Conservation (phyloP, 495 filamentous ascomycete species). For the Penicillium manginii region DNA sequence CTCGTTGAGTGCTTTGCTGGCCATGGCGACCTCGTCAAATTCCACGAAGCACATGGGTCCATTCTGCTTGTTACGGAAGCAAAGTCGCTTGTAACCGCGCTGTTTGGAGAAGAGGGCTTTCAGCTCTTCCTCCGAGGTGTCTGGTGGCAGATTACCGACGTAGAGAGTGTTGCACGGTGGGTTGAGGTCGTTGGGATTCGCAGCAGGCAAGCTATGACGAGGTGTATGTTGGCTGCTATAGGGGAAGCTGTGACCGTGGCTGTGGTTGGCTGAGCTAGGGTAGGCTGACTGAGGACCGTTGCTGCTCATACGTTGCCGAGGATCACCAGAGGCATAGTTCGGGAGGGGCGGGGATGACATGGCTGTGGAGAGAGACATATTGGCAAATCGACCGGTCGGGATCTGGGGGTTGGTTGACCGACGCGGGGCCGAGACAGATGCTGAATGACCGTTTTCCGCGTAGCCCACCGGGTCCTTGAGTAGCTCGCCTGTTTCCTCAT, state of each 20-base stretch:
- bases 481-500: conserved; percentile 84
- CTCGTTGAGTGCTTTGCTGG: conserved; percentile 90
- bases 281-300: conserved; percentile 62
- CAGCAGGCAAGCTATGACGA: conserved; percentile 78
- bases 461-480: conserved; percentile 84
- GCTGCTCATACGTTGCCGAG: conserved; percentile 43
- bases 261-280: conserved; percentile 61
- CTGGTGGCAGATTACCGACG: conserved; percentile 91
- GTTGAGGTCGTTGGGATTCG: conserved; percentile 95
- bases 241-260: conserved; percentile 56
- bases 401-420: conserved; percentile 76
- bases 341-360: conserved; percentile 57
- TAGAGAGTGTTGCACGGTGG: conserved; percentile 98
- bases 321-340: conserved; percentile 45
- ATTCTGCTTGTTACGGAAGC: conserved; percentile 97
- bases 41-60: conserved; percentile 99
- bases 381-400: conserved; percentile 70
- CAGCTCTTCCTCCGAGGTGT: conserved; percentile 94
- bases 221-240: conserved; percentile 61
- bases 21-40: conserved; percentile 93
- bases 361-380: conserved; percentile 70
- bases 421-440: conserved; percentile 49
- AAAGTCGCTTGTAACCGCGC: conserved; percentile 93
- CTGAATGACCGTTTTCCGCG: conserved; percentile 72
- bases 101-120: conserved; percentile 94